phyloP scores from a whole-genome alignment of 1,139 yeast genomes.

The Pneumocystis wakefieldiae region DNA sequence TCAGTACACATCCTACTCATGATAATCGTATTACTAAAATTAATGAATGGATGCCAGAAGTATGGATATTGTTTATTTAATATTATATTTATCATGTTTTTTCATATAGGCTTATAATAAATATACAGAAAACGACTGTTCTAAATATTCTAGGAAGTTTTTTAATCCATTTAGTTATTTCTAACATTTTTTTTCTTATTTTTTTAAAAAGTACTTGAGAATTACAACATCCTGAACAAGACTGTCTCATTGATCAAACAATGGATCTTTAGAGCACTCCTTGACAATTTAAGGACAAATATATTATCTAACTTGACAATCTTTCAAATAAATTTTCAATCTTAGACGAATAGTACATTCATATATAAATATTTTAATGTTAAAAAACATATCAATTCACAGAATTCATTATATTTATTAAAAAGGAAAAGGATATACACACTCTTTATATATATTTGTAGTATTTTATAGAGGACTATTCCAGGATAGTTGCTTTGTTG shows the following conservation, averaged over 20 bases:
- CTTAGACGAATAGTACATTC: no score
- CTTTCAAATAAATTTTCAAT: no score
- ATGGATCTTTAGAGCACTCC: no score
- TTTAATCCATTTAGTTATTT: background rate
- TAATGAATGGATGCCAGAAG: slow-evolving; percentile 56
- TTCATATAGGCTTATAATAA: slow-evolving; percentile 2
- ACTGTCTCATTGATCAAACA: no score
- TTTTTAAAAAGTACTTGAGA: no score
- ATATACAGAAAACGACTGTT: background rate
- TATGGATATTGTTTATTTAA: background rate
- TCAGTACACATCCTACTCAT: slow-evolving; percentile 88
- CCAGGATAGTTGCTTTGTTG: background rate
- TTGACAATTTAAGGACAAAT: no score
- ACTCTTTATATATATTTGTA: background rate
- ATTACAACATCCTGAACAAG: no score
- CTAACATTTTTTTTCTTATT: background rate
- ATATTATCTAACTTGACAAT: no score
- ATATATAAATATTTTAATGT: no score
- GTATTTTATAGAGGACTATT: background rate
- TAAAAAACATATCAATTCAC: no score
- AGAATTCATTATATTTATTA: no score
- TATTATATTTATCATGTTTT: slow-evolving; percentile 2
- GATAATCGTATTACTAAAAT: slow-evolving; percentile 55
- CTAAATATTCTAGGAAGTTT: background rate
- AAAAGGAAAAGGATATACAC: no score